A percentile compares a stretch with the other conserved stretches of the same genome.
Conservation (phyloP, 345 rosid species). For the Kandelia obovata region DNA sequence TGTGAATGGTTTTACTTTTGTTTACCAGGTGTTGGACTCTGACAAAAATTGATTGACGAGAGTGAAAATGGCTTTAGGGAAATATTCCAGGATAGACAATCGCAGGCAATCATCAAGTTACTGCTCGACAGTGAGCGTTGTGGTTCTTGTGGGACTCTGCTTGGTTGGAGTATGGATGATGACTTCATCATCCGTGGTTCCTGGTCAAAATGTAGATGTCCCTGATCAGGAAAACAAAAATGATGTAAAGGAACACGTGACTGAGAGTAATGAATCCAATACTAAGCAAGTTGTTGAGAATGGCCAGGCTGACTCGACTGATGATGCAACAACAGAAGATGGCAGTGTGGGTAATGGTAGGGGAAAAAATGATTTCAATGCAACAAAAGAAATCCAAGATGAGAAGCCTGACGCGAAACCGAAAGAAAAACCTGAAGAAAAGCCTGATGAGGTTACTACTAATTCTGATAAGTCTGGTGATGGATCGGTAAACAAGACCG, state of each 20-base stretch:
- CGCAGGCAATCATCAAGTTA: conserved; percentile 59
- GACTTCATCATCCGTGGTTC: conserved; percentile 68
- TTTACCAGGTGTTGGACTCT: conserved; percentile 12
- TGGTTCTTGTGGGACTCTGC: conserved; percentile 83
- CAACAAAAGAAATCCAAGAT: conserved; percentile 37
- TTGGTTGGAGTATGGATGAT: conserved; percentile 96
- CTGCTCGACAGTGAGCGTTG: conserved; percentile 77
- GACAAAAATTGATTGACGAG: conserved; percentile 4
- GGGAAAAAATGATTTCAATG: conserved; percentile 27
- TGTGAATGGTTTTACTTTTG: background rate
- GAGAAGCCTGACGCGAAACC: conserved; percentile 18
- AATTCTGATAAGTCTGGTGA: conserved; percentile 41
- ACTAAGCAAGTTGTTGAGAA: conserved; percentile 45
- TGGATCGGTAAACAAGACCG: conserved; percentile 25
- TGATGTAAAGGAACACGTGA: conserved; percentile 48
- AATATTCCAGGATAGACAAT: conserved; percentile 68
- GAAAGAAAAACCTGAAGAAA: conserved; percentile 11
- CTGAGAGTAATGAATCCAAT: conserved; percentile 28
- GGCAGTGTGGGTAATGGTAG: conserved; percentile 21
- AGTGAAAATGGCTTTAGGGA: conserved; percentile 63
- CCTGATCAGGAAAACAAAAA: conserved; percentile 51
- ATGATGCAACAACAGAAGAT: conserved; percentile 61
- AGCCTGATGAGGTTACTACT: conserved; percentile 11
- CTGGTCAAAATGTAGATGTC: conserved; percentile 56
- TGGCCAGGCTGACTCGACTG: conserved; percentile 58